phyloP scores from a whole-genome alignment of 169 alveolate species.

The Hammondia hammondi region DNA sequence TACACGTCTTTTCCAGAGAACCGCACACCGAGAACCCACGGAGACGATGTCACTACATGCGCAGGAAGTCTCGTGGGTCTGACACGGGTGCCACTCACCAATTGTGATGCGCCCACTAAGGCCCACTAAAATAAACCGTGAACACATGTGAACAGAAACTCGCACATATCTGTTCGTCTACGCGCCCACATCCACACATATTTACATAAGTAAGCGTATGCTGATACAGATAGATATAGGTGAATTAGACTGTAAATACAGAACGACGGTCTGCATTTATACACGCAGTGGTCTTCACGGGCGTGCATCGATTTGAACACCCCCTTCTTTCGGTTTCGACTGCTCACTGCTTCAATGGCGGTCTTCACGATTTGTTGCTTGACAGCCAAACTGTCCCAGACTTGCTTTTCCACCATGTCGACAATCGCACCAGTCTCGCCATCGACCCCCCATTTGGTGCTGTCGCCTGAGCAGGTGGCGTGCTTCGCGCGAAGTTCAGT shows the following conservation, averaged over 20 bases:
- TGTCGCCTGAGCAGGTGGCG: slow-evolving; percentile 73
- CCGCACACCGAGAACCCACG: too few species aligned
- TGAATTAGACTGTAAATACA: not conserved
- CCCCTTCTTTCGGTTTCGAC: not conserved
- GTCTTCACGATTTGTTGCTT: slow-evolving; percentile 95
- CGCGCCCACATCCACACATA: not conserved
- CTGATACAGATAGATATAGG: not conserved
- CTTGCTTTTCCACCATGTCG: slow-evolving; percentile 82
- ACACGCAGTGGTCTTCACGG: not conserved
- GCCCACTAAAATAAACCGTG: not conserved
- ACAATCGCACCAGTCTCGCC: slow-evolving; percentile 94
- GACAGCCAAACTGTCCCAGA: slow-evolving; percentile 95
- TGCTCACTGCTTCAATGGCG: slow-evolving; percentile 93
- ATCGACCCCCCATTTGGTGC: slow-evolving; percentile 89
- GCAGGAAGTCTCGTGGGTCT: too few species aligned
- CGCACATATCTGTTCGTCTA: not conserved
- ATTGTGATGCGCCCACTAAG: not conserved
- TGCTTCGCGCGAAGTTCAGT: slow-evolving; percentile 93
- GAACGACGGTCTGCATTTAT: not conserved
- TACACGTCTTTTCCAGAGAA: too few species aligned
- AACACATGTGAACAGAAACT: not conserved
- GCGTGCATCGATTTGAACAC: too few species aligned
- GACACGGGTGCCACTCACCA: too few species aligned
- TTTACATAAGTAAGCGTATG: not conserved
- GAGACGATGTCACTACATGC: too few species aligned